A percentile compares a stretch with the other conserved stretches of the same genome.
phyloP scores from a whole-genome alignment of 768 basidiomycete species.

The Lactifluus subvellereus region DNA sequence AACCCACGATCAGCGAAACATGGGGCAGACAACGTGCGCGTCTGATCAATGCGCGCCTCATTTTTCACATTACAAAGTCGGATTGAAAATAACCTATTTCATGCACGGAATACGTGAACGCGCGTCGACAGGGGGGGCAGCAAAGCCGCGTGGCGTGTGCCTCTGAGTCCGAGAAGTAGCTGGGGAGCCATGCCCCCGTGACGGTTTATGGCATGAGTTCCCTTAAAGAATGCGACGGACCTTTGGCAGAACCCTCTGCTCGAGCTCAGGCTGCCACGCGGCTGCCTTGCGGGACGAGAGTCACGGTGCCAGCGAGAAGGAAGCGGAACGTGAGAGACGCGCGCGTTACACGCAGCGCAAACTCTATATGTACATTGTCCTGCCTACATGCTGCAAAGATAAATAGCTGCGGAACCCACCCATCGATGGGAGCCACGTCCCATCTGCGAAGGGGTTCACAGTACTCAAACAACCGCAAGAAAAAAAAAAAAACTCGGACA shows the following conservation, averaged over 20 bases:
- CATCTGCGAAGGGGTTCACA: background rate
- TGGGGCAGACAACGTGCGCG: background rate
- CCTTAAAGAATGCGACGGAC: slow-evolving; percentile 1
- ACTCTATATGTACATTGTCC: background rate
- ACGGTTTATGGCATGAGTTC: background rate
- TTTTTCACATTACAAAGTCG: background rate
- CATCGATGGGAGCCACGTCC: background rate
- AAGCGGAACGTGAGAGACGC: background rate
- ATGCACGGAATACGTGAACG: background rate
- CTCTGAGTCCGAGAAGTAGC: background rate
- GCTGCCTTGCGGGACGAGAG: slow-evolving; percentile 10
- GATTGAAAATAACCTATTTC: slow-evolving; percentile 1
- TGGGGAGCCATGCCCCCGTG: background rate
- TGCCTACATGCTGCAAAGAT: slow-evolving; percentile 1
- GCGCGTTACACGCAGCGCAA: slow-evolving; percentile 2
- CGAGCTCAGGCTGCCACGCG: slow-evolving; percentile 6
- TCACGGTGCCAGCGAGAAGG: too few relatives aligned
- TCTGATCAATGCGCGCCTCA: background rate
- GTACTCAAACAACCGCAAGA: background rate
- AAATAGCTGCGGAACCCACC: background rate
- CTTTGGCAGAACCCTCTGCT: background rate
- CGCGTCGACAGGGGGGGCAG: background rate
- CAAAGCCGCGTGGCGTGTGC: slow-evolving; percentile 2
- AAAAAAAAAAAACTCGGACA: background rate
- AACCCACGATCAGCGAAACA: background rate